These are phyloP conservation scores for Paraphaeosphaeria sporulosa DNA, from an alignment of 2,329 filamentous ascomycete genomes.

Conservation along the genomic window DNA sequence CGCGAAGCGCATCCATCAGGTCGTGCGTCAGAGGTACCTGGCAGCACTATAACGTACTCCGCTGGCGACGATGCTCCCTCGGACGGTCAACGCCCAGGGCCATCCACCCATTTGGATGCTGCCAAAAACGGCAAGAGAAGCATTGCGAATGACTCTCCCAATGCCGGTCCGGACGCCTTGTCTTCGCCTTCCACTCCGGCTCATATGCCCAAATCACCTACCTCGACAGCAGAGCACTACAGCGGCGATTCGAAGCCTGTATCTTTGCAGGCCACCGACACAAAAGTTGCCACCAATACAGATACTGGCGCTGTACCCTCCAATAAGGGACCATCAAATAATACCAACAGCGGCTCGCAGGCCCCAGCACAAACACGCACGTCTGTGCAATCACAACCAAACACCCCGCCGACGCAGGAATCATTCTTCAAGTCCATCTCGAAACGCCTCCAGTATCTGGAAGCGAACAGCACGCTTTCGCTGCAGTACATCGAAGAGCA, in stretches of 20 bases:
- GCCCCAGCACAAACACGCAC: slow-evolving; percentile 29
- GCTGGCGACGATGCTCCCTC: background rate
- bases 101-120: background rate
- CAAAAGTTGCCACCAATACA: slow-evolving; percentile 22
- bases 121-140: background rate
- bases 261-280: slow-evolving; percentile 17
- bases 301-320: slow-evolving; percentile 17
- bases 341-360: slow-evolving; percentile 25
- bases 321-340: slow-evolving; percentile 23
- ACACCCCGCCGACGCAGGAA: slow-evolving; percentile 86
- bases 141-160: background rate
- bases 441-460: slow-evolving; percentile 88
- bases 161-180: slow-evolving; percentile 2
- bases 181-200: slow-evolving; percentile 4
- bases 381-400: slow-evolving; percentile 54
- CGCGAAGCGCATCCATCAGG: slow-evolving; percentile 1
- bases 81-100: background rate
- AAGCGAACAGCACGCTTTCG: slow-evolving; percentile 90
- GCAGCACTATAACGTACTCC: background rate
- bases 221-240: slow-evolving; percentile 14
- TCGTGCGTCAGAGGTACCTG: slow-evolving; percentile 1
- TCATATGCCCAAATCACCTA: slow-evolving; percentile 11
- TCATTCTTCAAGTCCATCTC: slow-evolving; percentile 97
- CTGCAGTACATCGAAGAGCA: slow-evolving; percentile 97
- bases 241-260: slow-evolving; percentile 13